Conservation (phyloP, 2,329 filamentous ascomycete species). For the Penicillium sp. region DNA sequence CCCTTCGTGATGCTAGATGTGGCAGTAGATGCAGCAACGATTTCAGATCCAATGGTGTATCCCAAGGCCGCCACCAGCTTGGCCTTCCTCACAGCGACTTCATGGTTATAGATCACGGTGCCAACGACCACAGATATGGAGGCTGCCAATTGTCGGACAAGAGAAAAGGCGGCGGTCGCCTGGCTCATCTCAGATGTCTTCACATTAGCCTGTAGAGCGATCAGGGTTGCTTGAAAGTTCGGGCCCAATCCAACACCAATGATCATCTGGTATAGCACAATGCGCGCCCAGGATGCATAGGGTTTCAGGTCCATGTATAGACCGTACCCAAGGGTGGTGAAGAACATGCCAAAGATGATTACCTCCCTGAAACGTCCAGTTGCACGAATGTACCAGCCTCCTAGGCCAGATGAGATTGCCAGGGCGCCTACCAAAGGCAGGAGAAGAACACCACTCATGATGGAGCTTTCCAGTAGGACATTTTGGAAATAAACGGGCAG, state of each 20-base stretch:
- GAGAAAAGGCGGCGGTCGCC: conserved; percentile 1
- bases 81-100: not conserved
- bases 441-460: conserved; percentile 2
- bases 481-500: conserved; percentile 3
- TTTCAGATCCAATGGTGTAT: not conserved
- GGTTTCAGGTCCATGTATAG: not conserved
- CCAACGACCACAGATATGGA: conserved; percentile 1
- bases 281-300: not conserved
- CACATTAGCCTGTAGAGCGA: conserved; percentile 4
- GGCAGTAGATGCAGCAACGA: conserved; percentile 2
- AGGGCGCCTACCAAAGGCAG: conserved; percentile 1
- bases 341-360: conserved; percentile 4
- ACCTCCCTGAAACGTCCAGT: conserved; percentile 1
- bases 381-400: not conserved
- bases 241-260: not conserved
- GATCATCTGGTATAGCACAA: conserved; percentile 3
- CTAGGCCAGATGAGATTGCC: conserved; percentile 1
- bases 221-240: conserved; percentile 4
- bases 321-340: conserved; percentile 3
- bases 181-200: conserved; percentile 1
- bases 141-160: conserved; percentile 1
- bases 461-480: not conserved
- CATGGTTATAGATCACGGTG: conserved; percentile 1
- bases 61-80: not conserved
- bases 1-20: not conserved